These are phyloP conservation scores for Mycena indigotica DNA, from an alignment of 768 basidiomycete genomes.

Conservation along the genomic window DNA sequence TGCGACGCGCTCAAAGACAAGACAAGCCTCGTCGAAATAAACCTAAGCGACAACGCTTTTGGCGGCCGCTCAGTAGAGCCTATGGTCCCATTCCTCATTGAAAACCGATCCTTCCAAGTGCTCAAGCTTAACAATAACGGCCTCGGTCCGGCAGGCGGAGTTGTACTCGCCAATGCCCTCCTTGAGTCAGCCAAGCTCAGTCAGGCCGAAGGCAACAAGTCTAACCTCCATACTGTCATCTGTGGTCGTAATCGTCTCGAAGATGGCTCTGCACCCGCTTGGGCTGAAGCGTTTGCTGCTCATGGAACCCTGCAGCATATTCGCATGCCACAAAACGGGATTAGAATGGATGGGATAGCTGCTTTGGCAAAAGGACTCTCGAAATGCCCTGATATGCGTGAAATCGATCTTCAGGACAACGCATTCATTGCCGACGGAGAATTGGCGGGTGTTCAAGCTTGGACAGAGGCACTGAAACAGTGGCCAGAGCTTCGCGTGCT, in stretches of 20 bases:
- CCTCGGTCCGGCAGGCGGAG: constrained; percentile 87
- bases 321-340: constrained; percentile 97
- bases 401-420: constrained; percentile 93
- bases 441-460: constrained; percentile 51
- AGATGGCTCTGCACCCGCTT: constrained; percentile 79
- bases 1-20: constrained; percentile 86
- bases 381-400: constrained; percentile 62
- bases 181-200: constrained; percentile 71
- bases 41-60: constrained; percentile 96
- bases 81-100: constrained; percentile 84
- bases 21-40: constrained; percentile 79
- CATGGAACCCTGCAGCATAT: constrained; percentile 84
- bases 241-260: constrained; percentile 98
- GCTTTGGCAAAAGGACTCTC: constrained; percentile 76
- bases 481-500: constrained; percentile 78
- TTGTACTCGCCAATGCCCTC: constrained; percentile 82
- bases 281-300: constrained; percentile 86
- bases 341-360: constrained; percentile 87
- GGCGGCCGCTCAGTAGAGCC: constrained; percentile 94
- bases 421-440: constrained; percentile 69
- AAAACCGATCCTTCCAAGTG: constrained; percentile 79
- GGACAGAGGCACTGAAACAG: constrained; percentile 63
- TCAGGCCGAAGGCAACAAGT: constrained; percentile 64
- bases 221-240: constrained; percentile 77
- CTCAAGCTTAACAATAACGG: constrained; percentile 97